Base-by-base conservation (phyloP, 345 rosid species). In the Streptanthus diversifolius region DNA sequence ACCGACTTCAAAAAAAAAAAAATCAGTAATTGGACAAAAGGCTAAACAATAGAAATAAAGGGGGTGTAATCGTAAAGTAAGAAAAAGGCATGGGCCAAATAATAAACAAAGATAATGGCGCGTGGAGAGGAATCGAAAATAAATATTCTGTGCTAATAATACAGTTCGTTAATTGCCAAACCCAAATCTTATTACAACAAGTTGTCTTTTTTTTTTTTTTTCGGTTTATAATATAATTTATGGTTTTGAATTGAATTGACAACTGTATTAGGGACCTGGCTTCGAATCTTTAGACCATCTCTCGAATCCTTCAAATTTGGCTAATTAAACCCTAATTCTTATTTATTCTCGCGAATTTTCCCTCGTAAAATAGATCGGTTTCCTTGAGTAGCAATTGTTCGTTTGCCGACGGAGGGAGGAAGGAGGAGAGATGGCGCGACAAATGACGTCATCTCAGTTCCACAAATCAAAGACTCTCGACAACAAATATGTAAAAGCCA, bases 381-480 rank as follows among this genome's bases (percentile, higher is more conserved):
- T 68, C 61, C 45, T 63, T 69, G 74, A 71, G 43, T 37, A 44
- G 66, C 67, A 44, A 27, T 47, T 63, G 55, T 43, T 40, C 56
- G 24, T 21, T 24, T 64, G 55, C 53, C 45, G 53, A 39, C 48
- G 44, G 36, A 17, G 45, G 57, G 7, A 25, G 19, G 36, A 17
- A 30, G 15, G 17, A 24, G 51, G 17, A 52, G 55, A 72, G 65
- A 78, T 73, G 78, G 73, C 81, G 41, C 56, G 74, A 11, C 81
- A 86, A 78, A 63, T 80, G 79, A 77, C 89, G 66, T 67, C 90
- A 41, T 61, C 95, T 15, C 88, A 85, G 57, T 82, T 88, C 68
- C 92, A 78, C 83, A 89, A 88, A 82, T 85, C 92, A 60, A 91
- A 89, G 88, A 86, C 92, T 62, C 95, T 88, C 58, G 92, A 87